Evolutionary conservation across 139 green algal genomes (phyloP).

Genomic region (Volvox reticuliferus): DNA sequence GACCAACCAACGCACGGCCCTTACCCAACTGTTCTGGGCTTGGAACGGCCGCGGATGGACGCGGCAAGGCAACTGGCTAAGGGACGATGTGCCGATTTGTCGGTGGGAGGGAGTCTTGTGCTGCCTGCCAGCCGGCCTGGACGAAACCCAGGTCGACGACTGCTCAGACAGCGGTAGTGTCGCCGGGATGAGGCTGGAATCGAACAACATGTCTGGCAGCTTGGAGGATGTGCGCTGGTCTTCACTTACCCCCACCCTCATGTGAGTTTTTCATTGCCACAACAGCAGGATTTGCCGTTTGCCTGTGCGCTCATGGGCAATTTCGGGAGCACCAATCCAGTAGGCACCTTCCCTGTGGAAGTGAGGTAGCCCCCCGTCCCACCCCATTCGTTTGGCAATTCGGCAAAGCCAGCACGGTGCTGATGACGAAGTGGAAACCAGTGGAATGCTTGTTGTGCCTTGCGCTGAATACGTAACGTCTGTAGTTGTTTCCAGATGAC

Average conservation of each 20-base stretch:
- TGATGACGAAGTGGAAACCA: no score
- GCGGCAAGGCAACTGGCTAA: neutral
- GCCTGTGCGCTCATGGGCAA: no score
- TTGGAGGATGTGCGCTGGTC: neutral
- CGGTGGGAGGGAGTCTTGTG: slow-evolving; percentile 12
- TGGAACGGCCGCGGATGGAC: neutral
- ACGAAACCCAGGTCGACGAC: neutral
- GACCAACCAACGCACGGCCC: neutral
- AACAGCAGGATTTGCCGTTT: no score
- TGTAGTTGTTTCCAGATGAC: no score
- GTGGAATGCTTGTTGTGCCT: no score
- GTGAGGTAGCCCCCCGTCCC: no score
- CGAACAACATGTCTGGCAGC: slow-evolving; percentile 14
- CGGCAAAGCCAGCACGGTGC: no score
- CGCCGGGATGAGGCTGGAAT: neutral
- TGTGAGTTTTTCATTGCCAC: neutral
- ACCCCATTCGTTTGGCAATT: no score
- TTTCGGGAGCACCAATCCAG: no score
- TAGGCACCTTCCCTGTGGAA: no score
- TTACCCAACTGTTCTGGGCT: neutral
- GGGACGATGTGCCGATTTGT: neutral
- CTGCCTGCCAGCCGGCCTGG: neutral
- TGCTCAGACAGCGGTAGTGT: neutral
- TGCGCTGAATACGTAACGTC: no score
- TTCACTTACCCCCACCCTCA: neutral